These are phyloP conservation scores for Sugiyamaella marilandica DNA, from an alignment of 805 yeast species.

Conservation along the genomic window DNA sequence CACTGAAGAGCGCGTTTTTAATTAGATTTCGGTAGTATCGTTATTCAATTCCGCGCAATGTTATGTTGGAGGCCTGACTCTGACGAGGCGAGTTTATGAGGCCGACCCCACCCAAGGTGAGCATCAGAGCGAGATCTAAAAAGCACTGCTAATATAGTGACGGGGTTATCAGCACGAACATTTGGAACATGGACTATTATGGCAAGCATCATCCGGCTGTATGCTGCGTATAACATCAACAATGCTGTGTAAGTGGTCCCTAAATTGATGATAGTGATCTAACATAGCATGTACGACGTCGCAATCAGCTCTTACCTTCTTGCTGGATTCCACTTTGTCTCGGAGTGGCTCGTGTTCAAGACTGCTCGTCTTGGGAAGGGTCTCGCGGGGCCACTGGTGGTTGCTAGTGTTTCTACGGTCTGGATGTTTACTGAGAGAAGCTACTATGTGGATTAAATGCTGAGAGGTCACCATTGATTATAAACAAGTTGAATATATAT, in stretches of 20 bases:
- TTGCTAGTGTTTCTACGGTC: slow-evolving; percentile 60
- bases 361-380: slow-evolving; percentile 87
- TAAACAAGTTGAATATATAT: too few species aligned
- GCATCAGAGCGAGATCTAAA: not conserved
- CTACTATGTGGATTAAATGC: slow-evolving; percentile 47
- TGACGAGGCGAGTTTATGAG: slow-evolving; percentile 78
- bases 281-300: slow-evolving; percentile 54
- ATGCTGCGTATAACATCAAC: slow-evolving; percentile 74
- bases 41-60: slow-evolving; percentile 86
- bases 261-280: not conserved
- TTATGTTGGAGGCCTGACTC: slow-evolving; percentile 64
- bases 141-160: slow-evolving; percentile 26
- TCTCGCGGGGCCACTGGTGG: slow-evolving; percentile 81
- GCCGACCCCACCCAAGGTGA: slow-evolving; percentile 53
- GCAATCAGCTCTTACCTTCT: slow-evolving; percentile 75
- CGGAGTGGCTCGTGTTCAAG: slow-evolving; percentile 75
- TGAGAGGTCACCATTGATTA: slow-evolving; percentile 33
- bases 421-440: slow-evolving; percentile 80
- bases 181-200: slow-evolving; percentile 97
- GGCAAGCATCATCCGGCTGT: slow-evolving; percentile 76
- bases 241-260: slow-evolving; percentile 46
- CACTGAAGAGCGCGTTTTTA: slow-evolving; percentile 28
- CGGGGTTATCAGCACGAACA: slow-evolving; percentile 80
- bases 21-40: slow-evolving; percentile 75
- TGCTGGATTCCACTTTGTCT: slow-evolving; percentile 77